Evolutionary conservation across 2,329 filamentous ascomycete species (phyloP), one percentile per base, ranked within the genome.

Genomic region (Rhynchosporium graminicola): DNA sequence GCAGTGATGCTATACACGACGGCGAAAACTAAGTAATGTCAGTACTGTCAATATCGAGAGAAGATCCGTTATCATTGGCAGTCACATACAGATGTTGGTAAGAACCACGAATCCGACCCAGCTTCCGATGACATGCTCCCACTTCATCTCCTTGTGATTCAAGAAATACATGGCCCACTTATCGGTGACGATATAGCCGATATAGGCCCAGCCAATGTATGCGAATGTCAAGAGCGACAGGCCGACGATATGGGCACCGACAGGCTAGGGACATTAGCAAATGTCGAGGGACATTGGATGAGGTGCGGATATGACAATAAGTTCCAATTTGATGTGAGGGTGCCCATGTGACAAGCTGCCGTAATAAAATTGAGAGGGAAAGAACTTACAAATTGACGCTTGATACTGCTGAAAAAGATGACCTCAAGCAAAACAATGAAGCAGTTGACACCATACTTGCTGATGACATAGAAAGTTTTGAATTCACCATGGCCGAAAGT

Each of bases 361-460:
- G 1, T 20, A 1, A 20, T 47, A 51, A 26, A 2, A 40, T 15
- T 9, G 20, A 5, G 33, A n/a, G 33, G 4, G 1, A 47, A 47
- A 26, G 50, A n/a, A 67, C 69, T 64, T 68, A 74, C 74, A 31
- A 64, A 67, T 58, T 67, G 69, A 50, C 70, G 66, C 57, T 64
- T 73, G 54, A 74, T 72, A 58, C 73, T 75, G 51, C 68, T 72
- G 43, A 72, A 67, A 45, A 73, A 65, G 54, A 74, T 63, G 7
- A 75, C 60, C 60, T 75, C 74, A 51, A 73, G 48, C 29, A 76
- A 60, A 12, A 73, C 69, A 65, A 74, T 62, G n/a, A 69, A 20
- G 20, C 69, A 68, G 58, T 69, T 71, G 62, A 74, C 29, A 36
- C 61, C 63, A 52, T 67, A 71, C 57, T 72, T 68, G 63, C 66